Conservation (phyloP, 768 basidiomycete genomes). For the Dacryopinax primogenitus region DNA sequence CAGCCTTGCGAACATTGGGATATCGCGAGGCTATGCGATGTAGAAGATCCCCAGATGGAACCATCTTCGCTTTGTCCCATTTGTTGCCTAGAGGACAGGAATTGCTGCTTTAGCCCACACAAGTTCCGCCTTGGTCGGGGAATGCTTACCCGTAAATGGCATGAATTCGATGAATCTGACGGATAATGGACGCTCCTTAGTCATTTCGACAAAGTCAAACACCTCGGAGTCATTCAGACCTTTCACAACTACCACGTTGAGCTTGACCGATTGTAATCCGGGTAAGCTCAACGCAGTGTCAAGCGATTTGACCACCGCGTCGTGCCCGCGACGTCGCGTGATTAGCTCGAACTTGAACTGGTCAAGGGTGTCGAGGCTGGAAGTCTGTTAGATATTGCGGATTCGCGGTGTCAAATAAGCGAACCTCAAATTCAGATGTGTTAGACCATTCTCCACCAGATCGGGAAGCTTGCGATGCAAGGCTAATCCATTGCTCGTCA, state of each 20-base stretch:
- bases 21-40: slow-evolving; percentile 36
- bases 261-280: slow-evolving; percentile 49
- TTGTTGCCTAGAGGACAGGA: slow-evolving; percentile 48
- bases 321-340: slow-evolving; percentile 64
- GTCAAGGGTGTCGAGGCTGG: slow-evolving; percentile 70
- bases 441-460: slow-evolving; percentile 56
- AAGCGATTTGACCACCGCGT: slow-evolving; percentile 56
- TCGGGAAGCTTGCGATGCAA: slow-evolving; percentile 59
- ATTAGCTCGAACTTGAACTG: slow-evolving; percentile 81
- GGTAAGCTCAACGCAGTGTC: slow-evolving; percentile 42
- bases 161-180: slow-evolving; percentile 89
- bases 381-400: neutral
- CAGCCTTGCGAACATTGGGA: slow-evolving; percentile 41
- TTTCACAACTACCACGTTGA: slow-evolving; percentile 74
- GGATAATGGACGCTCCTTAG: slow-evolving; percentile 46
- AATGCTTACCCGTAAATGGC: slow-evolving; percentile 66
- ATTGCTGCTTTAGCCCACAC: slow-evolving; percentile 10
- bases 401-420: slow-evolving; percentile 21
- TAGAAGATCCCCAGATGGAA: slow-evolving; percentile 57
- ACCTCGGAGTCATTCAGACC: slow-evolving; percentile 74
- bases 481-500: slow-evolving; percentile 74
- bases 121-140: neutral
- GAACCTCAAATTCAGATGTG: slow-evolving; percentile 50
- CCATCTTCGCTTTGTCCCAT: slow-evolving; percentile 73
- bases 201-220: slow-evolving; percentile 64